These are phyloP conservation scores for Pyracantha coccinea DNA, from an alignment of 331 rosid genomes.

Conservation along the genomic window DNA sequence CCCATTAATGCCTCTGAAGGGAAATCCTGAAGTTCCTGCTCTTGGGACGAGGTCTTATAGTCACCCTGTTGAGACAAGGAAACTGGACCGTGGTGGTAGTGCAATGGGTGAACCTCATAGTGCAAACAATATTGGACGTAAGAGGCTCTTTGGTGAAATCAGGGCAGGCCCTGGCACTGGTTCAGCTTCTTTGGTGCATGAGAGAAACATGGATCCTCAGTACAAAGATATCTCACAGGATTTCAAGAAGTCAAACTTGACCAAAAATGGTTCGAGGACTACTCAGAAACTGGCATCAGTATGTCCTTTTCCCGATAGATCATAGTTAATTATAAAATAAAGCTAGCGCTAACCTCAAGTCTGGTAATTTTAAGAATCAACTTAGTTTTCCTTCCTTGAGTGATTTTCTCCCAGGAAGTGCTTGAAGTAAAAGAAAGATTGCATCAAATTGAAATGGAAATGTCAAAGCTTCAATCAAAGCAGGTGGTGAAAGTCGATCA, in stretches of 20 bases:
- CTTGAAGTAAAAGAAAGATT: slow-evolving; percentile 19
- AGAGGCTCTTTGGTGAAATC: slow-evolving; percentile 23
- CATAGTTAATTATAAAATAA: not conserved
- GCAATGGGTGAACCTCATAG: slow-evolving; percentile 2
- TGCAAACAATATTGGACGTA: slow-evolving; percentile 2
- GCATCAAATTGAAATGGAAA: slow-evolving; percentile 16
- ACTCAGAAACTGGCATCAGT: not conserved
- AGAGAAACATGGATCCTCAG: not conserved
- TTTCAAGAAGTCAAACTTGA: slow-evolving; percentile 9
- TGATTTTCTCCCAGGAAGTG: slow-evolving; percentile 9
- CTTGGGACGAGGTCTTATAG: not conserved
- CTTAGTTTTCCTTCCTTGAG: not conserved
- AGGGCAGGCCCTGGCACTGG: not conserved
- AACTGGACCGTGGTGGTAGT: not conserved
- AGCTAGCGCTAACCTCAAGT: not conserved
- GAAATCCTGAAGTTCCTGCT: slow-evolving; percentile 1
- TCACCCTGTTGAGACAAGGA: not conserved
- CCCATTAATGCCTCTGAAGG: not conserved
- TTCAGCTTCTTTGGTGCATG: slow-evolving; percentile 7
- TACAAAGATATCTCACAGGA: slow-evolving; percentile 3
- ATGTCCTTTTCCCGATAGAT: not conserved
- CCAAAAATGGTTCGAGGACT: not conserved
- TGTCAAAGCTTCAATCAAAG: slow-evolving; percentile 20
- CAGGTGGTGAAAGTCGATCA: slow-evolving; percentile 1
- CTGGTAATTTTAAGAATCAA: not conserved